Evolutionary conservation across 192 early-diverging fungal species (phyloP).

Genomic region (Thamnidium elegans): DNA sequence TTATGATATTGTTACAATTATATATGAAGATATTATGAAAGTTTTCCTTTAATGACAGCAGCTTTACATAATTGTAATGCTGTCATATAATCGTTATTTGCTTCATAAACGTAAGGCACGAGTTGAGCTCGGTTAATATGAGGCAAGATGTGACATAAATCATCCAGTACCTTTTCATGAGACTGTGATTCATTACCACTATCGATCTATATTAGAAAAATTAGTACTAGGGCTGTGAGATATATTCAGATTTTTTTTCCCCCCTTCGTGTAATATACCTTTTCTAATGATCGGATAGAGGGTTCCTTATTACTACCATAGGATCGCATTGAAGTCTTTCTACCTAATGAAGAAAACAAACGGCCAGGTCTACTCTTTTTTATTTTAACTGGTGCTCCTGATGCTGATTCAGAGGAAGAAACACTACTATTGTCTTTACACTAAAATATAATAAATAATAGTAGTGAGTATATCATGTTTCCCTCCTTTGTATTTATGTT

Average conservation of each 20-base stretch:
- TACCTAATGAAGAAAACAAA: conserved; percentile 12
- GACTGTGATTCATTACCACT: not conserved
- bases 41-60: conserved; percentile 40
- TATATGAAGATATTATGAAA: conserved; percentile 20
- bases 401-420: conserved; percentile 7
- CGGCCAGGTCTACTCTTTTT: conserved; percentile 1
- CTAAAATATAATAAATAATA: not conserved
- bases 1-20: not conserved
- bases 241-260: not conserved
- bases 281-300: conserved; percentile 7
- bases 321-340: conserved; percentile 16
- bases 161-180: conserved; percentile 42
- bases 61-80: conserved; percentile 43
- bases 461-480: too few relatives aligned
- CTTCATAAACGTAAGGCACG: conserved; percentile 40
- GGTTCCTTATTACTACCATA: not conserved
- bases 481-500: too few relatives aligned
- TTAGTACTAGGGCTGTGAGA: not conserved
- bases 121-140: conserved; percentile 44
- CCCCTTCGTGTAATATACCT: not conserved
- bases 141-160: conserved; percentile 46
- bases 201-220: not conserved
- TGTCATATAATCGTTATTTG: conserved; percentile 45
- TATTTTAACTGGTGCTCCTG: not conserved
- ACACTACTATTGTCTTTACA: conserved; percentile 11